These are phyloP conservation scores for Coniella lustricola DNA, from an alignment of 2,329 filamentous ascomycete genomes.

Conservation along the genomic window DNA sequence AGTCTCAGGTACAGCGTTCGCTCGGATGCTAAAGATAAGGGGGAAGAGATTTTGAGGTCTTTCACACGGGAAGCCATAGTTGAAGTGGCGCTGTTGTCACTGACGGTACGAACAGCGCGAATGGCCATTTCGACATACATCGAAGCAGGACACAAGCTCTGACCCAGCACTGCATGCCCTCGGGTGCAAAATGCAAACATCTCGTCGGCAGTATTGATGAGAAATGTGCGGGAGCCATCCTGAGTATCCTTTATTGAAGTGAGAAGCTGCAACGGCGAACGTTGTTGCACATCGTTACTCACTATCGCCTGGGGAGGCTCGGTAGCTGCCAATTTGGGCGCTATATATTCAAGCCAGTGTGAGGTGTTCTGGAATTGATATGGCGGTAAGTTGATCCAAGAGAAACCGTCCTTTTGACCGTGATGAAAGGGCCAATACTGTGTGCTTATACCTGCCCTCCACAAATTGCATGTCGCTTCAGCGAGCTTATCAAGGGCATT, in stretches of 20 bases:
- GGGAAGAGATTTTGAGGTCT: not conserved
- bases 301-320: conserved; percentile 9
- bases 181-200: conserved; percentile 16
- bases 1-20: not conserved
- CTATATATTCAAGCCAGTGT: conserved; percentile 19
- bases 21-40: not conserved
- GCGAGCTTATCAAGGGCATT: conserved; percentile 1
- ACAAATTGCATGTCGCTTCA: conserved; percentile 15
- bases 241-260: not conserved
- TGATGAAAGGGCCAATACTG: conserved; percentile 23
- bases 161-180: conserved; percentile 22
- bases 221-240: not conserved
- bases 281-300: not conserved
- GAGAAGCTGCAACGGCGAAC: not conserved
- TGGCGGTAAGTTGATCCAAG: conserved; percentile 19
- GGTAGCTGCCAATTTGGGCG: not conserved
- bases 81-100: not conserved
- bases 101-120: conserved; percentile 11
- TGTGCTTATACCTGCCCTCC: conserved; percentile 15
- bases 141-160: conserved; percentile 22
- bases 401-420: conserved; percentile 10
- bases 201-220: conserved; percentile 17
- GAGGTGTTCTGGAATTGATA: conserved; percentile 25
- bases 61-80: not conserved
- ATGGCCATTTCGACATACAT: conserved; percentile 23